A percentile compares a stretch with the other conserved stretches of the same genome.
Conservation (phyloP, 148 eudicot genomes). For the Fagopyrum esculentum region DNA sequence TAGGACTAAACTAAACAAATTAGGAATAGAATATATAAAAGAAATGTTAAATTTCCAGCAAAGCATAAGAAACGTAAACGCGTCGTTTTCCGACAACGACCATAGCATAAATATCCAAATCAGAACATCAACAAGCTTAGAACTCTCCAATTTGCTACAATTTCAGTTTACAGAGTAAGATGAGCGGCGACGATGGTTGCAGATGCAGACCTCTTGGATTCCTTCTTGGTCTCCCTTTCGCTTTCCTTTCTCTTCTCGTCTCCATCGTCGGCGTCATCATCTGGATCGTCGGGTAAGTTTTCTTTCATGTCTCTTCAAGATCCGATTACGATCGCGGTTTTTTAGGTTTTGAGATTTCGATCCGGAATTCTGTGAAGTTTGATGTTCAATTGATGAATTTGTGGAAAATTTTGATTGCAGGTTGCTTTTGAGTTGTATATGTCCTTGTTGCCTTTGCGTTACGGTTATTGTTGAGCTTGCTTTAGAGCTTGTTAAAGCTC, state of each 20-base stretch:
- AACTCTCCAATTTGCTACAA: not conserved
- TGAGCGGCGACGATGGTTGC: constrained; percentile 27
- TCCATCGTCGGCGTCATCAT: constrained; percentile 42
- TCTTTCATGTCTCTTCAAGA: not conserved
- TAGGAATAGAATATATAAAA: not conserved
- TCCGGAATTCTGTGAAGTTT: too few species aligned
- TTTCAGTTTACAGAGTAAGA: constrained; percentile 17
- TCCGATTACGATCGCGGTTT: not conserved
- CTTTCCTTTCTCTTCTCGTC: constrained; percentile 36
- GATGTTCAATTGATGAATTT: too few species aligned
- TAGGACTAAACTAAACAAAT: not conserved
- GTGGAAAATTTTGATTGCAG: constrained; percentile 18
- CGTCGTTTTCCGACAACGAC: not conserved
- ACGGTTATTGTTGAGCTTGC: constrained; percentile 59
- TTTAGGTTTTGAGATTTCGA: not conserved
- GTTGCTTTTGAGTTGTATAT: constrained; percentile 48
- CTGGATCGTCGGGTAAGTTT: constrained; percentile 53
- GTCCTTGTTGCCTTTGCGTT: constrained; percentile 64
- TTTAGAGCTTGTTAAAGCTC: constrained; percentile 53
- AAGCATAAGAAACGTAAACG: constrained; percentile 3
- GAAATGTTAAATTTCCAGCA: not conserved
- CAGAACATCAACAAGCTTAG: not conserved
- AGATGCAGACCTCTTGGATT: constrained; percentile 48
- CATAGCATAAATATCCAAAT: not conserved
- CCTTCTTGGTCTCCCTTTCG: constrained; percentile 48